Percentiles rank a stretch among this genome's conserved stretches.
Evolutionary conservation across 495 filamentous ascomycete species (phyloP).

Genomic region (Xylaria telfairii): DNA sequence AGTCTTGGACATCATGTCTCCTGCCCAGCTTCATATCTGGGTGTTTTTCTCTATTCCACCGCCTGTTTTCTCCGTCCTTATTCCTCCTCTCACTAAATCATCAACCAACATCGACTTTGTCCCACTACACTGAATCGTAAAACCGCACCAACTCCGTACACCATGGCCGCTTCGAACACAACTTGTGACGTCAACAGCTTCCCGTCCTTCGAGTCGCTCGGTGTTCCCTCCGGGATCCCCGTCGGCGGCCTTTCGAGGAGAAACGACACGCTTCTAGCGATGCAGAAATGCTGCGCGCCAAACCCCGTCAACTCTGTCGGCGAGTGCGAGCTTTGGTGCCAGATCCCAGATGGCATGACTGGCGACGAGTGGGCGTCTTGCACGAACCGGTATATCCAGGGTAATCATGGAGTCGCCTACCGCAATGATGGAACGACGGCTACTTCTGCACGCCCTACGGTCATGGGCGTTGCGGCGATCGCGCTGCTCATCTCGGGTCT

Average conservation of each 20-base stretch:
- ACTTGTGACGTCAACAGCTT: background rate
- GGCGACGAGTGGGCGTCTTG: background rate
- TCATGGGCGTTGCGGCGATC: background rate
- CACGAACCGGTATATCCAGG: background rate
- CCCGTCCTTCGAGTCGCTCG: background rate
- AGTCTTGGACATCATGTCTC: background rate
- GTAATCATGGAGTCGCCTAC: background rate
- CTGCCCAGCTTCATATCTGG: background rate
- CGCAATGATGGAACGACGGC: background rate
- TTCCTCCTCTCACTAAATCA: background rate
- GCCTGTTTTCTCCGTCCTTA: background rate
- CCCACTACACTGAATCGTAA: background rate
- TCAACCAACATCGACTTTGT: background rate
- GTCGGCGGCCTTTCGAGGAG: background rate
- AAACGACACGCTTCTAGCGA: slow-evolving; percentile 8
- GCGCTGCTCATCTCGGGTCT: slow-evolving; percentile 6
- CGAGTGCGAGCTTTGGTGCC: slow-evolving; percentile 5
- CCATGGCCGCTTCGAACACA: background rate
- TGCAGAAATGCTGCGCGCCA: slow-evolving; percentile 17
- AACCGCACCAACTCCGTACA: background rate
- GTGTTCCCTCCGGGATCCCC: background rate
- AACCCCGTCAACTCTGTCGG: slow-evolving; percentile 13
- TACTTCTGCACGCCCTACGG: background rate
- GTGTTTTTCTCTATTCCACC: background rate
- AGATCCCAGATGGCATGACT: background rate